A percentile compares a stretch with the other conserved stretches of the same genome.
Evolutionary conservation across 768 basidiomycete genomes (phyloP).

Genomic region (Serendipita sp.): DNA sequence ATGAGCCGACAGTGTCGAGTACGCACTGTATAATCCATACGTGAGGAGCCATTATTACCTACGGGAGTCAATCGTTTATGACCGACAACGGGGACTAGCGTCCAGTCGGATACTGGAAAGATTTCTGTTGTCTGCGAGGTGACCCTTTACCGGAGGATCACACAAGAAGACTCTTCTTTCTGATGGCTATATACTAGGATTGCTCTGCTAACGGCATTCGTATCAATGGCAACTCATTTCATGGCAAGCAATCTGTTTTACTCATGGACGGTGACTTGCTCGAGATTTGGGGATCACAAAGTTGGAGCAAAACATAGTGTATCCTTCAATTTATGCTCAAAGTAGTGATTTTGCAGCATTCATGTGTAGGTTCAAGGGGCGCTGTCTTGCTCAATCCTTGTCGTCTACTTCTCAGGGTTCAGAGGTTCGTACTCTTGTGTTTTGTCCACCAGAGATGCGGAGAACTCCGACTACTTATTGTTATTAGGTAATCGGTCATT

Average conservation of each 20-base stretch:
- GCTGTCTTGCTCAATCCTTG: too few relatives aligned
- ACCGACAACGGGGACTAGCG: constrained; percentile 24
- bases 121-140: constrained; percentile 71
- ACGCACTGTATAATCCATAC: constrained; percentile 69
- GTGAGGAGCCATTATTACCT: constrained; percentile 24
- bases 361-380: too few relatives aligned
- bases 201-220: constrained; percentile 59
- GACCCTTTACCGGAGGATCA: neutral
- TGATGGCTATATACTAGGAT: constrained; percentile 31
- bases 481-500: constrained; percentile 33
- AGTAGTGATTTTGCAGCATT: too few relatives aligned
- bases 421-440: too few relatives aligned
- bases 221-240: constrained; percentile 53
- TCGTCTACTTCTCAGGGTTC: too few relatives aligned
- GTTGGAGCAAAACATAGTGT: constrained; percentile 36
- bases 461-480: too few relatives aligned
- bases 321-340: too few relatives aligned
- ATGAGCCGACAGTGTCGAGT: constrained; percentile 47
- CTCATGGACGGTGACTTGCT: constrained; percentile 64
- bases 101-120: constrained; percentile 53
- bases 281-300: constrained; percentile 48
- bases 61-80: neutral
- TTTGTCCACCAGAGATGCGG: too few relatives aligned
- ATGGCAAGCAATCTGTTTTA: constrained; percentile 43
- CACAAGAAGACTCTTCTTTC: neutral